Conservation (phyloP, 345 rosid species). For the Chamaenerion angustifolium region DNA sequence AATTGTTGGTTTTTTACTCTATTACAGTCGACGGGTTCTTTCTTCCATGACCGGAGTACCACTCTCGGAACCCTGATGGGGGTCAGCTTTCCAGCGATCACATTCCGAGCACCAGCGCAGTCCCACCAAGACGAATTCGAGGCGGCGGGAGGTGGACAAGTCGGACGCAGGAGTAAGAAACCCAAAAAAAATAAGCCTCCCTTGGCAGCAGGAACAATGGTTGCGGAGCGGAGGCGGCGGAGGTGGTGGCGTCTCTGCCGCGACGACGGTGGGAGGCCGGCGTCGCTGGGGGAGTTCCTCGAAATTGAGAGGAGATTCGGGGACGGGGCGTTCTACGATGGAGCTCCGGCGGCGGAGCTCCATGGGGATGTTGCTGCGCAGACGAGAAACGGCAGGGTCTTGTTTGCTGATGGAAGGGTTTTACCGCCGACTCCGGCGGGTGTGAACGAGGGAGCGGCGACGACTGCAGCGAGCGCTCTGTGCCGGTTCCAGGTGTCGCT, state of each 20-base stretch:
- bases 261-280: constrained; percentile 45
- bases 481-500: constrained; percentile 69
- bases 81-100: constrained; percentile 52
- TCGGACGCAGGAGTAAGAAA: constrained; percentile 7
- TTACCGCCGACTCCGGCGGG: constrained; percentile 45
- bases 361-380: constrained; percentile 29
- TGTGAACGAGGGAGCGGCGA: constrained; percentile 17
- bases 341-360: constrained; percentile 46
- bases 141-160: not conserved
- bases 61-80: constrained; percentile 91
- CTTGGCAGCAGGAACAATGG: constrained; percentile 12
- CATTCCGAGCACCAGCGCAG: constrained; percentile 51
- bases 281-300: constrained; percentile 76
- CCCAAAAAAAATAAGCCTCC: constrained; percentile 14
- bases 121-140: constrained; percentile 11
- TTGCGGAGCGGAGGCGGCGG: constrained; percentile 31
- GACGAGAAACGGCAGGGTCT: constrained; percentile 26
- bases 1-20: not conserved
- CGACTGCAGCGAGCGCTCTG: constrained; percentile 23
- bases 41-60: constrained; percentile 94
- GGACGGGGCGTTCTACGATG: constrained; percentile 37
- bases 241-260: constrained; percentile 88
- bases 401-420: constrained; percentile 79
- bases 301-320: constrained; percentile 88
- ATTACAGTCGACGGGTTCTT: constrained; percentile 76